A percentile compares a stretch with the other conserved stretches of the same genome.
Conservation (phyloP, 805 yeast genomes). For the Candida morakotiae region DNA sequence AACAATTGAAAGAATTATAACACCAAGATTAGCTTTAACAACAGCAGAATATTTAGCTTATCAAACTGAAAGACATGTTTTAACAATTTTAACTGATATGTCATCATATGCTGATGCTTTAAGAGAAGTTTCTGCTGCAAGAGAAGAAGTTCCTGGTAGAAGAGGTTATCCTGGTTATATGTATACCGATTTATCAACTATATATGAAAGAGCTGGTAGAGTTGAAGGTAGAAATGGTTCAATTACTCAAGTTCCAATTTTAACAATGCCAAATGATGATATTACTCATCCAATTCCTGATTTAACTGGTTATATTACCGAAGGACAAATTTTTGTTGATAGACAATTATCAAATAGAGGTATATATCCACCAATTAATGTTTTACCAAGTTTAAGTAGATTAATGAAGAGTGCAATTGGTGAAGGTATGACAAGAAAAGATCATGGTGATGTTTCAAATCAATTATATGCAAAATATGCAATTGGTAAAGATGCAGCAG, state of each 20-base stretch:
- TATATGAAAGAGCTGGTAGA: slow-evolving; percentile 99
- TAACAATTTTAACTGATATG: slow-evolving; percentile 98
- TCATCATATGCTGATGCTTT: slow-evolving; percentile 99
- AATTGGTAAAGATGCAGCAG: slow-evolving; percentile 99
- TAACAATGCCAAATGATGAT: slow-evolving; percentile 99
- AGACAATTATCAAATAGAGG: slow-evolving; percentile 96
- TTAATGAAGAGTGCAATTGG: slow-evolving; percentile 99
- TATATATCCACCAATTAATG: slow-evolving; percentile 98
- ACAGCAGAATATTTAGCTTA: slow-evolving; percentile 98
- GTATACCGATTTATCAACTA: slow-evolving; percentile 99
- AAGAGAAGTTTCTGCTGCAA: slow-evolving; percentile 99
- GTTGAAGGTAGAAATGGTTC: slow-evolving; percentile 99
- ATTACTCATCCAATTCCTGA: slow-evolving; percentile 99
- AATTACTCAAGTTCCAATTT: slow-evolving; percentile 96
- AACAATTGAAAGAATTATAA: slow-evolving; percentile 97
- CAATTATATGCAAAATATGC: slow-evolving; percentile 99
- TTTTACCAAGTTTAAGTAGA: slow-evolving; percentile 94
- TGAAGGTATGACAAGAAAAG: slow-evolving; percentile 99
- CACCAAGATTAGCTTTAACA: slow-evolving; percentile 97
- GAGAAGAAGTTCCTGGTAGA: slow-evolving; percentile 99
- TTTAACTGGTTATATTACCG: slow-evolving; percentile 98
- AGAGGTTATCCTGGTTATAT: slow-evolving; percentile 99
- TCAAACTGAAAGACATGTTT: slow-evolving; percentile 98
- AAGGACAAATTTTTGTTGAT: slow-evolving; percentile 97
- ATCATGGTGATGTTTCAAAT: slow-evolving; percentile 98